phyloP scores from a whole-genome alignment of 2,329 filamentous ascomycete genomes.

The Arthrobotrys entomopaga region DNA sequence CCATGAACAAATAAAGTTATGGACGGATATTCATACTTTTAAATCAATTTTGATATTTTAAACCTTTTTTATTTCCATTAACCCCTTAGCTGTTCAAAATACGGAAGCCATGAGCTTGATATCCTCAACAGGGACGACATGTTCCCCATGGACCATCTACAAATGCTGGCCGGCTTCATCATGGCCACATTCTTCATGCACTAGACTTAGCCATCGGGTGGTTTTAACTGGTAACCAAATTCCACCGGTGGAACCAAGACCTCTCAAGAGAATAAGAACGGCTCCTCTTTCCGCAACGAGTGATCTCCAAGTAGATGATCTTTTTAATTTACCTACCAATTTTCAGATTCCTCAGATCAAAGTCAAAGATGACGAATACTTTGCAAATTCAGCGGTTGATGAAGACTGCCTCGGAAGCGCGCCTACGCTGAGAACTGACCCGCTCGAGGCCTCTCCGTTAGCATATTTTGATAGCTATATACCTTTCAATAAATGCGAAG shows the following conservation, averaged over 20 bases:
- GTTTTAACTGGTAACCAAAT: not conserved
- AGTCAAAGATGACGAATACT: too few species aligned
- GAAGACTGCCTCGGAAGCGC: too few species aligned
- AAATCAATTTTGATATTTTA: too few species aligned
- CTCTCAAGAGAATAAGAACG: constrained; percentile 31
- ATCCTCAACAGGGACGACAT: not conserved
- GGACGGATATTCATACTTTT: too few species aligned
- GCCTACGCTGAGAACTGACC: not conserved
- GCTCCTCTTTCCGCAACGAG: not conserved
- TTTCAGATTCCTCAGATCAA: constrained; percentile 16
- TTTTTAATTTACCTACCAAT: constrained; percentile 17
- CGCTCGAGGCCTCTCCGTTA: constrained; percentile 6
- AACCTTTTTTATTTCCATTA: not conserved
- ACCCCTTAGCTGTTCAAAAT: constrained; percentile 5
- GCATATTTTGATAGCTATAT: constrained; percentile 14
- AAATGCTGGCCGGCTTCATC: not conserved
- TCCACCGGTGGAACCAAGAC: not conserved
- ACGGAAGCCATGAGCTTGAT: constrained; percentile 15
- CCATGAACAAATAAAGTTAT: too few species aligned
- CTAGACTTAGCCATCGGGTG: constrained; percentile 1
- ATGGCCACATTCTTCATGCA: constrained; percentile 4
- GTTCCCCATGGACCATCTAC: not conserved
- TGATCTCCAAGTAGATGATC: constrained; percentile 17
- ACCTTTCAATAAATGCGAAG: constrained; percentile 2
- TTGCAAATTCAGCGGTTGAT: too few species aligned